These are phyloP conservation scores for Suillus decipiens DNA, from an alignment of 768 basidiomycete genomes.

Conservation along the genomic window DNA sequence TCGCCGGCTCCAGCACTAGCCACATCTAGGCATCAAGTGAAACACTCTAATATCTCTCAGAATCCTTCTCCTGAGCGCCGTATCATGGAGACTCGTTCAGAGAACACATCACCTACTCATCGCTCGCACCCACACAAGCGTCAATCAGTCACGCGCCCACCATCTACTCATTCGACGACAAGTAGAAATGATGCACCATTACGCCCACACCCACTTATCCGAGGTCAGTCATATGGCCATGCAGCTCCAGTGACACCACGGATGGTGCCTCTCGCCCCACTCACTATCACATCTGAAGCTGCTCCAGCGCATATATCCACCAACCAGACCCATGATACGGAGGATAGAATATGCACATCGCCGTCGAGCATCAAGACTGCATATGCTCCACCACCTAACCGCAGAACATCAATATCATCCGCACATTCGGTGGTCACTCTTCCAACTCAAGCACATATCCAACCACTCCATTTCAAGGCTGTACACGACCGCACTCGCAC, in stretches of 20 bases:
- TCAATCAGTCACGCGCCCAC: slow-evolving; percentile 53
- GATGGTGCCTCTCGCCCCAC: slow-evolving; percentile 56
- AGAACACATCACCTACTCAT: slow-evolving; percentile 40
- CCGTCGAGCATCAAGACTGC: slow-evolving; percentile 42
- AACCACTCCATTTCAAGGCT: slow-evolving; percentile 33
- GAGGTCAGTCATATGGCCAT: slow-evolving; percentile 66
- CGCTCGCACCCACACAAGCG: slow-evolving; percentile 41
- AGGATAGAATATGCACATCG: slow-evolving; percentile 31
- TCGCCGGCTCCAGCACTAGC: slow-evolving; percentile 14
- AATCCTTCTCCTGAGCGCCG: slow-evolving; percentile 22
- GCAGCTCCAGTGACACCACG: slow-evolving; percentile 36
- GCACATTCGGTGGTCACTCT: slow-evolving; percentile 60
- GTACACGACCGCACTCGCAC: slow-evolving; percentile 52
- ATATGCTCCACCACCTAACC: slow-evolving; percentile 35
- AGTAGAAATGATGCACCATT: slow-evolving; percentile 39
- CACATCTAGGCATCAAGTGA: slow-evolving; percentile 18
- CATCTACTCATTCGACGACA: slow-evolving; percentile 61
- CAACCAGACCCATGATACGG: slow-evolving; percentile 33
- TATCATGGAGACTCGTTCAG: slow-evolving; percentile 37
- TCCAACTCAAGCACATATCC: slow-evolving; percentile 41
- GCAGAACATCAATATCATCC: slow-evolving; percentile 60
- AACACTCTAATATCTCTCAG: slow-evolving; percentile 18
- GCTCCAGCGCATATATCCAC: slow-evolving; percentile 46
- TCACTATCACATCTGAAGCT: slow-evolving; percentile 58
- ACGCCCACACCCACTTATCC: slow-evolving; percentile 77